phyloP scores from a whole-genome alignment of 805 yeast genomes.

The Pichia ethanolica region DNA sequence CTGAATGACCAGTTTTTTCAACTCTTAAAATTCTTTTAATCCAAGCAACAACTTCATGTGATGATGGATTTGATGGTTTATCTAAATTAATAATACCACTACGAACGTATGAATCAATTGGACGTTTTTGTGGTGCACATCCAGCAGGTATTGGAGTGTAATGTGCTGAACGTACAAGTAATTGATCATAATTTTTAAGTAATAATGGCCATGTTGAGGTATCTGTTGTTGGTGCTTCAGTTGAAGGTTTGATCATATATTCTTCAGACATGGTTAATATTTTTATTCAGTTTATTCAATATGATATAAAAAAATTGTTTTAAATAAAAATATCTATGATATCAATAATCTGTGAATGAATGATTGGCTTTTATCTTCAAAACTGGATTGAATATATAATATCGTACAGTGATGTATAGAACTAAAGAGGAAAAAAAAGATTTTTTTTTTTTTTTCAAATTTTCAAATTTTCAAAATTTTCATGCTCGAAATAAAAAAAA shows the following conservation, averaged over 20 bases:
- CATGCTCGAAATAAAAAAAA: background rate
- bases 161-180: slow-evolving; percentile 92
- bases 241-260: slow-evolving; percentile 82
- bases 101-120: slow-evolving; percentile 78
- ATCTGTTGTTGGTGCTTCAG: slow-evolving; percentile 68
- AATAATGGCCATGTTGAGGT: slow-evolving; percentile 94
- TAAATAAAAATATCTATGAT: too few species aligned
- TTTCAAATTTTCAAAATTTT: background rate
- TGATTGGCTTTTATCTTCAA: too few species aligned
- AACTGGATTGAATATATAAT: too few species aligned
- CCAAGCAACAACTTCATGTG: slow-evolving; percentile 99
- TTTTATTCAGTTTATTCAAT: too few species aligned
- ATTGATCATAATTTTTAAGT: slow-evolving; percentile 87
- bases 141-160: slow-evolving; percentile 97
- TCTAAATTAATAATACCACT: slow-evolving; percentile 97
- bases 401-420: too few species aligned
- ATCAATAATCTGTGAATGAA: too few species aligned
- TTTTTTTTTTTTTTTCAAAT: background rate
- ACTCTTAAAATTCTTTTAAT: slow-evolving; percentile 89
- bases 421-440: background rate
- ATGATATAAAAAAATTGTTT: too few species aligned
- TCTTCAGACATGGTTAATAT: slow-evolving; percentile 25
- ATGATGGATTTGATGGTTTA: slow-evolving; percentile 96
- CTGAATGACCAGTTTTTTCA: slow-evolving; percentile 98
- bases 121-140: slow-evolving; percentile 90